Conservation (phyloP, 2,329 filamentous ascomycete genomes). For the Aspergillus arachidicola region DNA sequence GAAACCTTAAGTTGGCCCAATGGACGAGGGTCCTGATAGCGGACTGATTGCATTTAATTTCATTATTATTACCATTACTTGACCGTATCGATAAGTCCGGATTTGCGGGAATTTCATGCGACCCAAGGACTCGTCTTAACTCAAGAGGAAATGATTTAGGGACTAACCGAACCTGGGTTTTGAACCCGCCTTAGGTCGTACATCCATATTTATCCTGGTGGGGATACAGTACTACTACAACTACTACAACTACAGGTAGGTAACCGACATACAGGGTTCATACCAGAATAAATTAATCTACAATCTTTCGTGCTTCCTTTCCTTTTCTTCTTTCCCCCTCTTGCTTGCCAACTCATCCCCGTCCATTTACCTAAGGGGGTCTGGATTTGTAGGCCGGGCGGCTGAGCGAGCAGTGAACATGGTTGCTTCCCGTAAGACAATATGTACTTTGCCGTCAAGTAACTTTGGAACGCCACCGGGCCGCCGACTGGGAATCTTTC, state of each 20-base stretch:
- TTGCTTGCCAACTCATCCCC: background rate
- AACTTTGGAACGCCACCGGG: background rate
- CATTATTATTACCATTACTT: constrained; percentile 10
- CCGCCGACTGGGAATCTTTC: background rate
- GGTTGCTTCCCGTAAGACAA: background rate
- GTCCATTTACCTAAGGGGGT: background rate
- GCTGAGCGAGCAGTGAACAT: background rate
- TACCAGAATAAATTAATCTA: background rate
- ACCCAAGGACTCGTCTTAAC: background rate
- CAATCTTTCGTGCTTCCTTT: background rate
- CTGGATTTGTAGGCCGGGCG: background rate
- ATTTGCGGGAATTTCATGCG: constrained; percentile 10
- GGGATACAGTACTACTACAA: too few species aligned
- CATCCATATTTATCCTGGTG: background rate
- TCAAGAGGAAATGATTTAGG: background rate
- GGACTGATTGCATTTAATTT: constrained; percentile 1
- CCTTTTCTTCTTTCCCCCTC: background rate
- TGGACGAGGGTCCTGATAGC: constrained; percentile 1
- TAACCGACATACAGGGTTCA: background rate
- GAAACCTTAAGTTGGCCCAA: constrained; percentile 10
- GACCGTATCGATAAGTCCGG: constrained; percentile 11
- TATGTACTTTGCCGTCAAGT: background rate
- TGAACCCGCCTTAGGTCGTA: constrained; percentile 1
- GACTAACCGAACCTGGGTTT: background rate
- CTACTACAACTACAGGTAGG: background rate